Evolutionary conservation across 768 basidiomycete genomes (phyloP), one percentile per base, ranked within the genome.

Genomic region (Saitozyma podzolica): DNA sequence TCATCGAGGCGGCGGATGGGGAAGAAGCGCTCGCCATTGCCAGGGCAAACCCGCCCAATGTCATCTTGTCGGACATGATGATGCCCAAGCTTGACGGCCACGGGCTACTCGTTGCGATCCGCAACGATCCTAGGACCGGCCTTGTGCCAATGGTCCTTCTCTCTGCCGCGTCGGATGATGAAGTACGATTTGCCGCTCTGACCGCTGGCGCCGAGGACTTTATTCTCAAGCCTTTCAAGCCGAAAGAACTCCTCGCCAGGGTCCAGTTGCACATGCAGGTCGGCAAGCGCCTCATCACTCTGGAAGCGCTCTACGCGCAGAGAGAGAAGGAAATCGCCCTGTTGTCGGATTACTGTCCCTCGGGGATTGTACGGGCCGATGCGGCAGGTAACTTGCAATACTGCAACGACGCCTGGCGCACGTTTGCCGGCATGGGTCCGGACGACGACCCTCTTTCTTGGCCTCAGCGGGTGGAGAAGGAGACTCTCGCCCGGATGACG

Each of bases 211-310:
- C 80, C 1, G 81, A 82, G 49, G 81, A 77, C 58, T 81, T 77
- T 59, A 65, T 82, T 16, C 61, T 67, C 10, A 82, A 82, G 63
- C 81, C 81, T 2, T 82, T 81, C 72, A 76, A 72, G 40, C 68
- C 76, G 2, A 69, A 75, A 50, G 81, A 81, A 59, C 66, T 82
- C 9, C 56, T 82, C 43, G 81, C 81, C 9, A 73, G 81, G 13
- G 76, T 74, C 8, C 76, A 81, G 54, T 69, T 82, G 16, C 81
- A 81, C 50, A 73, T 82, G 64, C 80, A 81, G 51, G 68, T 82
- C 16, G 81, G 81, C 40, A 82, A 82, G 62, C 77, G 77, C 39
- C 66, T 70, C 2, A 55, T 54, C 13, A 56, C 61, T 10, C 47
- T 76, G 41, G 75, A 76, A 52, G 43, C 52, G 49, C 45, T 62